phyloP scores from a whole-genome alignment of 495 filamentous ascomycete genomes.

The Friedmanniomyces simplex region DNA sequence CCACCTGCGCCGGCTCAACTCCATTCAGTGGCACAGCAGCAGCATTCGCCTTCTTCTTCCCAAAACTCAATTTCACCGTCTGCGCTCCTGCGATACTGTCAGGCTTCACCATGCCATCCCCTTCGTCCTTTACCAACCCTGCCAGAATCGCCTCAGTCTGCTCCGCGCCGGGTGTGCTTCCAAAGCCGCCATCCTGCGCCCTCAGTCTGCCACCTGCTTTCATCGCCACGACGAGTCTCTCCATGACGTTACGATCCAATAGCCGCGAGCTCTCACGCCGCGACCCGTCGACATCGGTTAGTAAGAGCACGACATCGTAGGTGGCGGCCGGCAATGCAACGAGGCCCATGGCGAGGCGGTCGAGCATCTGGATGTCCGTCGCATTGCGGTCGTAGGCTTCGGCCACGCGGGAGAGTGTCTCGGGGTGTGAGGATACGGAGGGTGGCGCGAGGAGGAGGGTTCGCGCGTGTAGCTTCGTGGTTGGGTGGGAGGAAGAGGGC shows the following conservation, averaged over 20 bases:
- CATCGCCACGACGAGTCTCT: constrained; percentile 53
- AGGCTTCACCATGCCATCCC: constrained; percentile 60
- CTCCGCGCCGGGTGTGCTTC: constrained; percentile 36
- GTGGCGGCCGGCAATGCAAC: constrained; percentile 63
- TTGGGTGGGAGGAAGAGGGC: constrained; percentile 17
- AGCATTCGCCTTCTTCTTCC: constrained; percentile 51
- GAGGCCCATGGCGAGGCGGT: constrained; percentile 76
- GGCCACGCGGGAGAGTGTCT: constrained; percentile 47
- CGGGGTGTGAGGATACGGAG: constrained; percentile 59
- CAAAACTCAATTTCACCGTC: constrained; percentile 62
- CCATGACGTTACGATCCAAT: constrained; percentile 57
- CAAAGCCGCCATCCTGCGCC: constrained; percentile 55
- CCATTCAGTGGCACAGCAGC: constrained; percentile 27
- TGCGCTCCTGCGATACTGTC: constrained; percentile 44
- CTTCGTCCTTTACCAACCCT: constrained; percentile 53
- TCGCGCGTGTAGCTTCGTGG: constrained; percentile 27
- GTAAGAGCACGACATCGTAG: constrained; percentile 79
- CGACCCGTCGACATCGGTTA: constrained; percentile 60
- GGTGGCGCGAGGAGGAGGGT: constrained; percentile 64
- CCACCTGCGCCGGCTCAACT: constrained; percentile 23
- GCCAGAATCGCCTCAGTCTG: constrained; percentile 68
- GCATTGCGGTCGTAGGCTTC: constrained; percentile 54
- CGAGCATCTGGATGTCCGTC: constrained; percentile 96
- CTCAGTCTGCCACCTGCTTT: constrained; percentile 60
- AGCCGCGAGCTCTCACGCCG: constrained; percentile 51